Conservation (phyloP, 768 basidiomycete genomes). For the Termitomyces sp. region DNA sequence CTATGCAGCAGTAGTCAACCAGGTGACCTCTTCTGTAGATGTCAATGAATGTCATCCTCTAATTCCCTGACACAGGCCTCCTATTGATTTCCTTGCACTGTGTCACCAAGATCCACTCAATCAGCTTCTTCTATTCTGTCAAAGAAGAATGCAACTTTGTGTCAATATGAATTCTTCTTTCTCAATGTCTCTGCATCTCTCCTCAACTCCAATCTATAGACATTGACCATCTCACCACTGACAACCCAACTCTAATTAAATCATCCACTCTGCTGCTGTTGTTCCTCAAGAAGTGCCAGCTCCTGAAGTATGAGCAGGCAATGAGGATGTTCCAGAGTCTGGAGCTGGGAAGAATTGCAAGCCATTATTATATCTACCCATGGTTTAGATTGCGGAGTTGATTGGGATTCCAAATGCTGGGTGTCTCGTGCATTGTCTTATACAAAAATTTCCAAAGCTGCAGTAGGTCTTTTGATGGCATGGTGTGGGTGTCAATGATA, state of each 20-base stretch:
- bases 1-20: no score
- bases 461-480: constrained; percentile 44
- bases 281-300: constrained; percentile 87
- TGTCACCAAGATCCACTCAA: no score
- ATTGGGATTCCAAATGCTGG: constrained; percentile 94
- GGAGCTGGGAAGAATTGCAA: constrained; percentile 90
- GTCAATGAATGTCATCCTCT: no score
- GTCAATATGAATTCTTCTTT: no score
- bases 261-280: constrained; percentile 91
- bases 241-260: constrained; percentile 75
- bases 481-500: neutral
- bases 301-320: constrained; percentile 89
- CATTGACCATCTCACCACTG: constrained; percentile 72
- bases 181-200: no score
- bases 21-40: no score
- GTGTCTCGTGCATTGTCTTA: constrained; percentile 83
- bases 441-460: constrained; percentile 94
- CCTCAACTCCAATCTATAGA: no score
- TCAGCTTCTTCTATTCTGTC: no score
- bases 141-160: no score
- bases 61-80: no score
- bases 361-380: constrained; percentile 79
- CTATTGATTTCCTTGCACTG: no score
- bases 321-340: constrained; percentile 88
- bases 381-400: constrained; percentile 83